These are phyloP conservation scores for Vicia sativa DNA, from an alignment of 306 rosid genomes.

Conservation along the genomic window DNA sequence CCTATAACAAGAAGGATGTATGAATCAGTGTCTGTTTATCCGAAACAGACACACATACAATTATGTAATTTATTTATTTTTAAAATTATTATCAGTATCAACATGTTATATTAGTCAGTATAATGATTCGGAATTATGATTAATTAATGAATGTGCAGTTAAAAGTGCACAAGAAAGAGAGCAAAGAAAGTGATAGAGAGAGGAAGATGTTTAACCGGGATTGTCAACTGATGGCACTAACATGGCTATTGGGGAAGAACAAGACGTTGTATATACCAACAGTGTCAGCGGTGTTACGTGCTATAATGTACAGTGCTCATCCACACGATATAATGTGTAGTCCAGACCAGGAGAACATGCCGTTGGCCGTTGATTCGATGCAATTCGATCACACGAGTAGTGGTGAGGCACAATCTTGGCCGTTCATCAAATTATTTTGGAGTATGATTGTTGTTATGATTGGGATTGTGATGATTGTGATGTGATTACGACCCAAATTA, in stretches of 20 bases:
- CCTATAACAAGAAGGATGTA: no score
- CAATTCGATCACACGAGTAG: neutral
- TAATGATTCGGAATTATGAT: no score
- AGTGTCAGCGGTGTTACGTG: neutral
- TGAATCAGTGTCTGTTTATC: no score
- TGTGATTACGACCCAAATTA: no score
- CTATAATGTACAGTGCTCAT: conserved; percentile 4
- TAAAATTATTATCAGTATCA: no score
- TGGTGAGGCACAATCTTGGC: neutral
- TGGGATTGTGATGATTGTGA: neutral
- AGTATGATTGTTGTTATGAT: neutral
- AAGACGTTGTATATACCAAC: conserved; percentile 9
- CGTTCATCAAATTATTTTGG: neutral
- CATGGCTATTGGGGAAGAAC: conserved; percentile 2
- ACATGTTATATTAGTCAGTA: no score
- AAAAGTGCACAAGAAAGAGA: conserved; percentile 1
- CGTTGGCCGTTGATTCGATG: neutral
- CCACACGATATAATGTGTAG: conserved; percentile 4
- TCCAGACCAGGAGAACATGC: conserved; percentile 8
- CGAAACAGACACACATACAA: no score
- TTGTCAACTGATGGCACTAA: neutral
- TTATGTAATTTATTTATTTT: no score
- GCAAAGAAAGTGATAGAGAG: neutral
- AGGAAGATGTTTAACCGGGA: neutral
- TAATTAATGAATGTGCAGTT: neutral